A percentile compares a stretch with the other conserved stretches of the same genome.
Conservation (phyloP, 768 basidiomycete genomes). For the Agaricus blazei region DNA sequence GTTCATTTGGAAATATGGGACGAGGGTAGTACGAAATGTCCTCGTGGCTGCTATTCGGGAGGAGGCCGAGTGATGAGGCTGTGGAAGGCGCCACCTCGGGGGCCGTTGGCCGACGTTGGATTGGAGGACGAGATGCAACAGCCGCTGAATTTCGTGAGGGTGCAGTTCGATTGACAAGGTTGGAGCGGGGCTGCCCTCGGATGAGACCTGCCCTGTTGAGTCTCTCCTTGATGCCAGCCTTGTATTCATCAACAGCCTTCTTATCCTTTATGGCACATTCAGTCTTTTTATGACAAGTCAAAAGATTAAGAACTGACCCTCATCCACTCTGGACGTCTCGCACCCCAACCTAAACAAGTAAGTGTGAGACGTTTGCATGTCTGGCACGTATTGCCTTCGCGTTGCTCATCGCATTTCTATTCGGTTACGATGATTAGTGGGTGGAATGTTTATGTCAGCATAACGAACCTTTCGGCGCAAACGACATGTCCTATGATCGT, state of each 20-base stretch:
- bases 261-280: constrained; percentile 54
- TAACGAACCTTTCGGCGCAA: constrained; percentile 69
- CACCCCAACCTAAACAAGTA: constrained; percentile 81
- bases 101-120: constrained; percentile 19
- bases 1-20: constrained; percentile 19
- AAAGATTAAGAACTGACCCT: constrained; percentile 38
- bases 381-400: constrained; percentile 73
- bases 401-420: constrained; percentile 88
- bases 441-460: constrained; percentile 12
- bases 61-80: constrained; percentile 10
- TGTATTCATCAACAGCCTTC: constrained; percentile 75
- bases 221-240: constrained; percentile 79
- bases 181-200: constrained; percentile 72
- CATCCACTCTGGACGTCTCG: constrained; percentile 88
- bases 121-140: constrained; percentile 15
- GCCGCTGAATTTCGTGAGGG: constrained; percentile 23
- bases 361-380: constrained; percentile 80
- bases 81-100: constrained; percentile 17
- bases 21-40: constrained; percentile 20
- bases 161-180: constrained; percentile 29
- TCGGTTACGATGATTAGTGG: constrained; percentile 10
- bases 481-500: constrained; percentile 66
- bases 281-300: constrained; percentile 10
- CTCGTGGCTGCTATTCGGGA: constrained; percentile 15
- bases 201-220: constrained; percentile 74